Conservation (phyloP, 495 filamentous ascomycete species). For the Hyphodiscus hymeniophilus region DNA sequence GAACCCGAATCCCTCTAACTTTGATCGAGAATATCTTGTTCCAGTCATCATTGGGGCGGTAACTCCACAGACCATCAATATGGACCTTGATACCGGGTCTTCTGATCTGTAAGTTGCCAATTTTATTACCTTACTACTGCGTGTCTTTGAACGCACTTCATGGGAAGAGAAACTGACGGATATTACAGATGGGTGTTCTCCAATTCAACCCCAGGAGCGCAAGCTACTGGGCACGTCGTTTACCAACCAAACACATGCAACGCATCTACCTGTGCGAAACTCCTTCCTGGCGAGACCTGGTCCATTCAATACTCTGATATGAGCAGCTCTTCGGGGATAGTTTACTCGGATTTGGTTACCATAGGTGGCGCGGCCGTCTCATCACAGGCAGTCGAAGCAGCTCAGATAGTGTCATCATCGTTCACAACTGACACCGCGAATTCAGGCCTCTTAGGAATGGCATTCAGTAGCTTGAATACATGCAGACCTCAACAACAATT, state of each 20-base stretch:
- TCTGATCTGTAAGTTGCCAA: slow-evolving; percentile 54
- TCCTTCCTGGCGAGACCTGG: slow-evolving; percentile 52
- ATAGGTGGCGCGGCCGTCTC: slow-evolving; percentile 56
- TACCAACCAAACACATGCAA: slow-evolving; percentile 40
- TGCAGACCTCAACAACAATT: slow-evolving; percentile 50
- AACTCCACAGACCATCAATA: slow-evolving; percentile 43
- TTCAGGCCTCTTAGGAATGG: slow-evolving; percentile 67
- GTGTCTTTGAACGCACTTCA: too few relatives aligned
- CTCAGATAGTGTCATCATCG: slow-evolving; percentile 46
- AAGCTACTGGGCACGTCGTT: slow-evolving; percentile 48
- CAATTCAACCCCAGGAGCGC: slow-evolving; percentile 33
- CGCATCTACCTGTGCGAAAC: slow-evolving; percentile 35
- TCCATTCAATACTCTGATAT: slow-evolving; percentile 65
- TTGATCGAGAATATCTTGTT: slow-evolving; percentile 46
- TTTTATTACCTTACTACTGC: too few relatives aligned
- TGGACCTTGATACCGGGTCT: slow-evolving; percentile 55
- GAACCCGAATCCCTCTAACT: slow-evolving; percentile 38
- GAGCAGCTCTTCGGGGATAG: slow-evolving; percentile 53
- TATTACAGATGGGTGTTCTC: slow-evolving; percentile 42
- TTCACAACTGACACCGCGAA: slow-evolving; percentile 51
- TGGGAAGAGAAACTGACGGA: neutral
- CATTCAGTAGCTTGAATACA: slow-evolving; percentile 63
- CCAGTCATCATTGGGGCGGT: slow-evolving; percentile 43
- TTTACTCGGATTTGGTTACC: slow-evolving; percentile 62
- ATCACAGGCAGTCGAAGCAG: slow-evolving; percentile 63